Evolutionary conservation across 2,329 filamentous ascomycete species (phyloP).

Genomic region (Fusarium sp.): DNA sequence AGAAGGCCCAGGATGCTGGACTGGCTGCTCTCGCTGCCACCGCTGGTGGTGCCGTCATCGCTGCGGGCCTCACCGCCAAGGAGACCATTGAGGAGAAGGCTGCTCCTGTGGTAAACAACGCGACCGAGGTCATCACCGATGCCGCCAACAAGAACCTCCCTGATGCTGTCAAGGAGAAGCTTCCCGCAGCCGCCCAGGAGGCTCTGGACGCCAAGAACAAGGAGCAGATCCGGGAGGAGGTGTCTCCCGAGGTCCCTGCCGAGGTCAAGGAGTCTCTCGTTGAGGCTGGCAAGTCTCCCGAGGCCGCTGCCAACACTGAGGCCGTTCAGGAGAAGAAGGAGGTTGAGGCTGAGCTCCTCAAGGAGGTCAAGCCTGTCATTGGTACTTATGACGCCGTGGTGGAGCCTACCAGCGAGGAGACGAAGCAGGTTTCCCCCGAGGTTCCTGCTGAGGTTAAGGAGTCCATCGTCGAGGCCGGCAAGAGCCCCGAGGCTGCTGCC

Average conservation of each 20-base stretch:
- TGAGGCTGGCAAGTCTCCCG: constrained; percentile 71
- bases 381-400: constrained; percentile 37
- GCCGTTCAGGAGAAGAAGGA: constrained; percentile 81
- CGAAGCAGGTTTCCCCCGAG: constrained; percentile 51
- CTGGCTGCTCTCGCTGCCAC: constrained; percentile 54
- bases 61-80: constrained; percentile 49
- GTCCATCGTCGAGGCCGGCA: constrained; percentile 75
- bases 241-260: constrained; percentile 64
- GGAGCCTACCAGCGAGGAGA: constrained; percentile 35
- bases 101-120: constrained; percentile 51
- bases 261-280: constrained; percentile 69
- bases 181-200: constrained; percentile 63
- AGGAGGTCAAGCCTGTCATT: constrained; percentile 64
- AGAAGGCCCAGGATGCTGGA: constrained; percentile 54
- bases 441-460: constrained; percentile 70
- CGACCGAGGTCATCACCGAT: constrained; percentile 52
- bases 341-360: constrained; percentile 79
- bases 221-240: constrained; percentile 56
- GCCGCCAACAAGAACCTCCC: constrained; percentile 63
- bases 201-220: constrained; percentile 58
- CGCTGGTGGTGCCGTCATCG: constrained; percentile 47
- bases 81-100: constrained; percentile 53
- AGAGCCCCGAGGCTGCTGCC: constrained; percentile 74
- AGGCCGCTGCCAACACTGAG: constrained; percentile 75
- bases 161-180: constrained; percentile 63